Evolutionary conservation across 73 alveolate genomes (phyloP), one percentile per base, ranked within the genome.

Genomic region (Paramecium sexaurelia): DNA sequence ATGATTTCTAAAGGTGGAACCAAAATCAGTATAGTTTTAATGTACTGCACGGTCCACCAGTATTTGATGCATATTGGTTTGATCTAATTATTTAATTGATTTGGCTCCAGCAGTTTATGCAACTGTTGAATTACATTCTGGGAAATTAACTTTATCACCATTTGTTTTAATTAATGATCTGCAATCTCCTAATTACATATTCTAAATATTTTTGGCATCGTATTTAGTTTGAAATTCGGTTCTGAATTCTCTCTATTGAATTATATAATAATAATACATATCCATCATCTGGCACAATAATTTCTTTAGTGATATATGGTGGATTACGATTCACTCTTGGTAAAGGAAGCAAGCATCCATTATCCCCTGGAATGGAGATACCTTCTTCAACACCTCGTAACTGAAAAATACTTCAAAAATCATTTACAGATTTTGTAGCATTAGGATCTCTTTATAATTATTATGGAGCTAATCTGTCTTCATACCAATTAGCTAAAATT

Each of bases 101-200:
- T 40, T 75, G 10, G 71, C 39, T 35, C 89, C 89, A 11, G 39
- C 41, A 40, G 89, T 75, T 75, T 75, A 75, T 75, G 89, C 89
- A 75, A 75, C 89, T 37, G 89, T 75, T 43, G 89, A 32, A 75
- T 75, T 75, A 40, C 89, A 75, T 75, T 75, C 89, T 37, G 89
- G 89, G 51, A 27, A 75, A 8, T 6, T 32, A 7, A 75, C 89
- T 22, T 57, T 75, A 35, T 75, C 41, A 36, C 73, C 89, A 40
- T 75, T 75, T 5, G 67, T 37, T 75, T 75, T 75, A 10, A 75
- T 75, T 29, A 75, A 40, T 37, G 89, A 37, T 75, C 89, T 37
- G 29, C 89, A 75, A 75, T 75, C 89, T 35, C 47, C 47, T 57
- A 75, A 75, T 32, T 75, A 22, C 89, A 75, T 75, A 0, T 75